Percentiles rank a stretch among this genome's conserved stretches.
Evolutionary conservation across 805 yeast species (phyloP).

Genomic region (Millerozyma miso): DNA sequence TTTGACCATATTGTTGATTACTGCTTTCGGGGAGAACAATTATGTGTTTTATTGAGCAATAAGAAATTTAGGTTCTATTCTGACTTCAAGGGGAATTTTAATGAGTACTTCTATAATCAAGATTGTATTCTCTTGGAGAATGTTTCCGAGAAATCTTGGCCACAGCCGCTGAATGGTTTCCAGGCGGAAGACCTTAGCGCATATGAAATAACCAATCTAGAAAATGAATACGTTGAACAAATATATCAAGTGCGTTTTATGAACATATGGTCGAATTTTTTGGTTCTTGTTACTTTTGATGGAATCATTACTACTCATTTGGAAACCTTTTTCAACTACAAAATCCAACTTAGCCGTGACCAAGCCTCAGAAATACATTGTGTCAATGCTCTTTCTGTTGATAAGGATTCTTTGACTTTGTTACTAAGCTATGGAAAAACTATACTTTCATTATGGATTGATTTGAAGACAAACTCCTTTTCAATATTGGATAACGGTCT

Average conservation of each 20-base stretch:
- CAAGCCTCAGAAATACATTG: conserved; percentile 18
- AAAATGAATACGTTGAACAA: conserved; percentile 27
- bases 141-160: not conserved
- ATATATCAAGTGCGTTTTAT: conserved; percentile 20
- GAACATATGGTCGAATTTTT: conserved; percentile 37
- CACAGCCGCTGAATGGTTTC: conserved; percentile 18
- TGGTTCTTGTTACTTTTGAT: conserved; percentile 40
- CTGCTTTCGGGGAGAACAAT: conserved; percentile 48
- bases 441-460: conserved; percentile 21
- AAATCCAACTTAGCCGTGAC: conserved; percentile 26
- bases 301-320: conserved; percentile 35
- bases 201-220: conserved; percentile 25
- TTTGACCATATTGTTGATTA: conserved; percentile 51
- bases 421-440: conserved; percentile 26
- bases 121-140: conserved; percentile 16
- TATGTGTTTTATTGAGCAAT: conserved; percentile 50
- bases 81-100: conserved; percentile 66
- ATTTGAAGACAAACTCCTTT: conserved; percentile 15
- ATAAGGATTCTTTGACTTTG: conserved; percentile 13
- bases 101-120: conserved; percentile 38
- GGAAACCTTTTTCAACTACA: conserved; percentile 33
- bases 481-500: conserved; percentile 34
- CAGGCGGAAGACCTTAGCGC: conserved; percentile 1
- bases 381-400: conserved; percentile 10
- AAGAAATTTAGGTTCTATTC: conserved; percentile 55